Evolutionary conservation across 192 early-diverging fungal genomes (phyloP), one percentile per base, ranked within the genome.

Genomic region (Irineochytrium annulatum): DNA sequence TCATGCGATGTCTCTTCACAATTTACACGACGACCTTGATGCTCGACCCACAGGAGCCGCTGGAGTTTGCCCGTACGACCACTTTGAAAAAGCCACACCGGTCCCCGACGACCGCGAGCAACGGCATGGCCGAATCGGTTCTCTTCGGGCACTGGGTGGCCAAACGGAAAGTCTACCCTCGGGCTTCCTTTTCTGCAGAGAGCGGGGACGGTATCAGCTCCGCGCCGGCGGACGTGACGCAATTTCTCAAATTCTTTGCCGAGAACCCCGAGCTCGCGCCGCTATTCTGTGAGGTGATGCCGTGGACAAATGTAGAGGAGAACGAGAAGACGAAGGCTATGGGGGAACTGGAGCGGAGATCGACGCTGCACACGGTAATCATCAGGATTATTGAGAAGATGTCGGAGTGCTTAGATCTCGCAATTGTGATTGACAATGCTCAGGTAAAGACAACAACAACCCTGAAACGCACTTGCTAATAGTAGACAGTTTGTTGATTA

Each of bases 301-400:
- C 58, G 0, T 67, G 65, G 65, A 43, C 60, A 49, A 57, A 41
- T 1, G 43, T 59, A 6, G 45, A 52, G 31, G 58, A 54, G n/a
- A 52, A 57, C 28, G n/a, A 11, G 0, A 48, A 27, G 19, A 59
- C 58, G n/a, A 22, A 22, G 27, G 16, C 33, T 17, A 55, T 58
- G 34, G 33, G 19, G 41, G 28, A 2, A 8, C 57, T 26, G 19
- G 65, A 8, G 4, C 34, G 39, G 24, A 52, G 26, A 43, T 24
- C 29, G 3, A 52, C 33, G 39, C 27, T 60, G 26, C 26, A 20
- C 14, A 27, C 4, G 28, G 60, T 60, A 57, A 60, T 67, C 46
- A 34, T 67, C 13, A 20, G 45, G 4, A 67, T 67, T 39, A 60
- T 67, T 20, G 53, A 52, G n/a, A 22, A 56, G 5, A 67, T 67